These are phyloP conservation scores for Lachancea fermentati DNA, from an alignment of 805 yeast genomes.

Conservation along the genomic window DNA sequence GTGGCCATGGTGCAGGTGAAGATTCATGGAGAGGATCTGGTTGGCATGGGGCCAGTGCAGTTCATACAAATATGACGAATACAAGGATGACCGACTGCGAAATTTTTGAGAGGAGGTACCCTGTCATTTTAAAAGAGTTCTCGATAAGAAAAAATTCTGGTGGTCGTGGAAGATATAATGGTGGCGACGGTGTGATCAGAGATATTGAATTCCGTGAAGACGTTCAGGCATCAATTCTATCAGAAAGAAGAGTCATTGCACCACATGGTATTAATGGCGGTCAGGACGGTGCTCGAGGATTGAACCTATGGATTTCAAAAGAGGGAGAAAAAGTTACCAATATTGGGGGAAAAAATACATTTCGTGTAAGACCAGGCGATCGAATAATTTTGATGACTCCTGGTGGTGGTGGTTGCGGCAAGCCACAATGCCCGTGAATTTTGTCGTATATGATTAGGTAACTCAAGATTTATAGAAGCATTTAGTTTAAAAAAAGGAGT, in stretches of 20 bases:
- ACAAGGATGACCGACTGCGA: constrained; percentile 91
- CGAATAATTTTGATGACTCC: constrained; percentile 65
- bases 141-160: constrained; percentile 71
- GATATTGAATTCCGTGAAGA: constrained; percentile 75
- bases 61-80: constrained; percentile 91
- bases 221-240: constrained; percentile 71
- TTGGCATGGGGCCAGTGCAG: constrained; percentile 83
- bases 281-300: constrained; percentile 64
- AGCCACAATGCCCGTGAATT: too few relatives aligned
- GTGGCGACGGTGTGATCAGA: constrained; percentile 84
- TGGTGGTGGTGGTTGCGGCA: constrained; percentile 89
- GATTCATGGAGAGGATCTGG: constrained; percentile 50
- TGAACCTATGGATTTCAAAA: constrained; percentile 47
- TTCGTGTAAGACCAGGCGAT: constrained; percentile 55
- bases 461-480: too few relatives aligned
- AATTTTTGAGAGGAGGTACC: constrained; percentile 81
- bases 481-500: too few relatives aligned
- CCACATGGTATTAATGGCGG: constrained; percentile 92
- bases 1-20: constrained; percentile 96
- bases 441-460: too few relatives aligned
- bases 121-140: constrained; percentile 70
- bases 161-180: constrained; percentile 64
- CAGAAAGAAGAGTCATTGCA: constrained; percentile 78
- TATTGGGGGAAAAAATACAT: constrained; percentile 70
- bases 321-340: constrained; percentile 29